Evolutionary conservation across 305 asterid genomes (phyloP), one percentile per base, ranked within the genome.

Genomic region (Andrographis paniculata): DNA sequence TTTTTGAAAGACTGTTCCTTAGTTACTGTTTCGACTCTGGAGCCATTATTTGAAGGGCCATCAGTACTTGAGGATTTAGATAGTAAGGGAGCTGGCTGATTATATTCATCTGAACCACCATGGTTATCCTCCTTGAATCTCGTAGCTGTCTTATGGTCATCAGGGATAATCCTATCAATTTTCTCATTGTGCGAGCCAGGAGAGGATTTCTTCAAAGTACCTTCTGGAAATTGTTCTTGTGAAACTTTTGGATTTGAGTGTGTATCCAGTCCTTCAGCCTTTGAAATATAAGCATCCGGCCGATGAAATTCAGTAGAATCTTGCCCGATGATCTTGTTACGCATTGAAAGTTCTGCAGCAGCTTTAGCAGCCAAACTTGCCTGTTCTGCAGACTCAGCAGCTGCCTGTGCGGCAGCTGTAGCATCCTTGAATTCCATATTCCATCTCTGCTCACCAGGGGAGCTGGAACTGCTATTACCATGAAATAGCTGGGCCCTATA

Each of bases 301-400:
- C 47, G 40, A 24, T 52, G 80, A 24, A 70, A 55, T 55, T 72
- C 77, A 12, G 76, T 41, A 39, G 76, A 53, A 62, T 67, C 28
- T 18, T 67, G 80, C 52, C 62, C 70, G 49, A 24, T 23, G 49
- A 50, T 50, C 67, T 66, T 68, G 42, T 59, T 80, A 44, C 55
- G 70, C 53, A 47, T 73, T 39, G 96, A 63, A 62, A 83, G 64
- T 67, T 87, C 87, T 14, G 94, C 96, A 50, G 95, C 96, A 58
- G 94, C 96, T 71, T 79, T 77, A 41, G 94, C 95, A 44, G 93
- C 95, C 70, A 77, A 52, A 65, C 91, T 84, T 53, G 96, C 96
- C 17, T 37, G 85, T 63, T 79, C 95, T 43, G 99, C 95, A 71
- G 94, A 75, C 69, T 75, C 96, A 18, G 94, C 95, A 31, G 99